A percentile compares a stretch with the other conserved stretches of the same genome.
phyloP scores from a whole-genome alignment of 495 filamentous ascomycete genomes.

The Pseudomonodictys pantanalensis region DNA sequence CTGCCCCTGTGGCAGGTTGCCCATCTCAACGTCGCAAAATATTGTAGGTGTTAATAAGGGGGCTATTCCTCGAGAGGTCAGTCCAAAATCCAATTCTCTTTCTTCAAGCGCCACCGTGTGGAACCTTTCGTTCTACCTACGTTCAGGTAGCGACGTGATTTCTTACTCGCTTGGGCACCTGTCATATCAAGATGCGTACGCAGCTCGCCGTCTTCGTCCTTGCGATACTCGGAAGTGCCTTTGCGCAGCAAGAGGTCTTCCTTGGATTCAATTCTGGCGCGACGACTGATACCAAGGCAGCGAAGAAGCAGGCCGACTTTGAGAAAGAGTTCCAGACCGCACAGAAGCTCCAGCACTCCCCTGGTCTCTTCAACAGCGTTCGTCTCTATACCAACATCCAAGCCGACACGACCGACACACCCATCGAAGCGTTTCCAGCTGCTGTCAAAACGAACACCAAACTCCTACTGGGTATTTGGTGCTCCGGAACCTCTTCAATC shows the following conservation, averaged over 20 bases:
- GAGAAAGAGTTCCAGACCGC: conserved; percentile 68
- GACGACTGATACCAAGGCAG: conserved; percentile 55
- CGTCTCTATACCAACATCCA: conserved; percentile 64
- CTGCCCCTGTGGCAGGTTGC: too few species aligned
- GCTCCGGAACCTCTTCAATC: conserved; percentile 56
- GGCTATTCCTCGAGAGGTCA: too few species aligned
- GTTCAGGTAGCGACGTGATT: too few species aligned
- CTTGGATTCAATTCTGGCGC: conserved; percentile 81
- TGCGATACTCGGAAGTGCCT: background rate
- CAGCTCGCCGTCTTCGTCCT: conserved; percentile 4
- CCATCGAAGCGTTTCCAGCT: conserved; percentile 48
- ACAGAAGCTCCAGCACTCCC: conserved; percentile 62
- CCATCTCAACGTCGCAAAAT: too few species aligned
- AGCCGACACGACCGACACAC: conserved; percentile 54
- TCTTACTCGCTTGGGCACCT: too few species aligned
- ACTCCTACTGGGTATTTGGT: conserved; percentile 69
- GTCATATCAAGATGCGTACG: too few species aligned
- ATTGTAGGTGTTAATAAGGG: too few species aligned
- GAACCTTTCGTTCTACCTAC: too few species aligned
- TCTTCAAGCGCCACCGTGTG: too few species aligned
- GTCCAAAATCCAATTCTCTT: too few species aligned
- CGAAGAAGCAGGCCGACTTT: conserved; percentile 65
- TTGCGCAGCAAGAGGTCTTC: conserved; percentile 38
- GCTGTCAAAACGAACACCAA: conserved; percentile 50
- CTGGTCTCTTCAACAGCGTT: conserved; percentile 68